These are phyloP conservation scores for Cryptococcus sp. DNA, from an alignment of 1,284 basidiomycete genomes.

Conservation along the genomic window DNA sequence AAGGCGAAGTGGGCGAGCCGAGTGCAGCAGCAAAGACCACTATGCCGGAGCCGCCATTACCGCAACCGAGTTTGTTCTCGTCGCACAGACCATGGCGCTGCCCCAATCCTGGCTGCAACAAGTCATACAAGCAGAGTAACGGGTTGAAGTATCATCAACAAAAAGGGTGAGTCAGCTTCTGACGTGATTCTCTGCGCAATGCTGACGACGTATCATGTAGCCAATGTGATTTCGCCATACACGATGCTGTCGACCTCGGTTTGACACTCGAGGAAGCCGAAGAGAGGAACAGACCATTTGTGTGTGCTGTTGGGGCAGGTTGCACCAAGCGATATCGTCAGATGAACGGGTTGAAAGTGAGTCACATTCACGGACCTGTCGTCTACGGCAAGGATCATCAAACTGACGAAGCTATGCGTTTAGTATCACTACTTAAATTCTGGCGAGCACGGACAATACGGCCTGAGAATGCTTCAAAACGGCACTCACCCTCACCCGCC, in stretches of 20 bases:
- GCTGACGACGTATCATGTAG: constrained; percentile 46
- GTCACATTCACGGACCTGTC: constrained; percentile 25
- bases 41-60: constrained; percentile 35
- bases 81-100: constrained; percentile 88
- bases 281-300: constrained; percentile 75
- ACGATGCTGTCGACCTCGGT: constrained; percentile 64
- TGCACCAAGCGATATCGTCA: constrained; percentile 96
- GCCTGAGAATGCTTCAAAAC: constrained; percentile 77
- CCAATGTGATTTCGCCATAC: constrained; percentile 86
- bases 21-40: constrained; percentile 12
- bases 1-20: constrained; percentile 1
- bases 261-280: constrained; percentile 82
- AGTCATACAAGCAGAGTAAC: constrained; percentile 97
- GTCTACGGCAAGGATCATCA: no score
- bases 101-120: constrained; percentile 95
- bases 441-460: constrained; percentile 88
- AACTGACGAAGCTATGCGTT: not conserved
- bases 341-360: constrained; percentile 82
- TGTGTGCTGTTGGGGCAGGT: constrained; percentile 78
- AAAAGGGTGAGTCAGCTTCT: constrained; percentile 39
- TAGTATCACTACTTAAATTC: constrained; percentile 94
- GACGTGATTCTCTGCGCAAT: not conserved
- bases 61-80: constrained; percentile 55
- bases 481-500: constrained; percentile 66
- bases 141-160: constrained; percentile 96